A percentile compares a stretch with the other conserved stretches of the same genome.
Conservation (phyloP, 768 basidiomycete genomes). For the Daedaleopsis sinensis region DNA sequence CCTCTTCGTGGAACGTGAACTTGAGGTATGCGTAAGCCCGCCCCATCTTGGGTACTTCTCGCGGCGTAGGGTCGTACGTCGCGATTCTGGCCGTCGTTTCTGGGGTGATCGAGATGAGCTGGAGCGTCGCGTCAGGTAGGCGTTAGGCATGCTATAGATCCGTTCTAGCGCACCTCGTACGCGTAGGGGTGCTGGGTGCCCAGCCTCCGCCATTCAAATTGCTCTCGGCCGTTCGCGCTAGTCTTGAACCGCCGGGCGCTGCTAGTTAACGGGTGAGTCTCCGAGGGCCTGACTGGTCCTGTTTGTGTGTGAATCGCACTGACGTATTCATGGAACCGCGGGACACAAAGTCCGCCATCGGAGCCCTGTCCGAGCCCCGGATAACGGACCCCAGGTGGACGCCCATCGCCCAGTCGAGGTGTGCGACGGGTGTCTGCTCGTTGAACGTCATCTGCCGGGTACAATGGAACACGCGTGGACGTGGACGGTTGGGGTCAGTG, state of each 20-base stretch:
- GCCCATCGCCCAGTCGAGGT: constrained; percentile 47
- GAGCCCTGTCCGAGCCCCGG: constrained; percentile 54
- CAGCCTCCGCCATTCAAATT: constrained; percentile 68
- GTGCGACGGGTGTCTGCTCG: constrained; percentile 52
- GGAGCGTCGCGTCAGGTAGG: constrained; percentile 42
- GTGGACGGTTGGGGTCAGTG: neutral
- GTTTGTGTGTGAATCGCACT: constrained; percentile 14
- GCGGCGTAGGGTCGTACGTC: constrained; percentile 55
- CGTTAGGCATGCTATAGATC: neutral
- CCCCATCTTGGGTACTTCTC: constrained; percentile 58
- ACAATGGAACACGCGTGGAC: neutral
- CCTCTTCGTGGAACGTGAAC: constrained; percentile 63
- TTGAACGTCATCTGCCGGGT: constrained; percentile 17
- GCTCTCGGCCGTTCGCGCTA: constrained; percentile 47
- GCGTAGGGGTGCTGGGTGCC: constrained; percentile 45
- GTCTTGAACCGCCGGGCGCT: constrained; percentile 66
- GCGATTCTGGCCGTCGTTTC: constrained; percentile 47
- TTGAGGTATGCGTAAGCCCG: constrained; percentile 64
- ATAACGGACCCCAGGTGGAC: constrained; percentile 46
- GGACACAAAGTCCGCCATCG: constrained; percentile 65
- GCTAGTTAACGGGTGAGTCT: constrained; percentile 18
- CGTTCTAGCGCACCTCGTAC: constrained; percentile 59
- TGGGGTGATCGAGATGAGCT: constrained; percentile 34
- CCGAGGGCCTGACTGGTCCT: constrained; percentile 18
- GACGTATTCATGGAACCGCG: constrained; percentile 56